Evolutionary conservation across 1,284 basidiomycete genomes (phyloP), one percentile per base, ranked within the genome.

Genomic region (Austroboletus novae-zelandiae): DNA sequence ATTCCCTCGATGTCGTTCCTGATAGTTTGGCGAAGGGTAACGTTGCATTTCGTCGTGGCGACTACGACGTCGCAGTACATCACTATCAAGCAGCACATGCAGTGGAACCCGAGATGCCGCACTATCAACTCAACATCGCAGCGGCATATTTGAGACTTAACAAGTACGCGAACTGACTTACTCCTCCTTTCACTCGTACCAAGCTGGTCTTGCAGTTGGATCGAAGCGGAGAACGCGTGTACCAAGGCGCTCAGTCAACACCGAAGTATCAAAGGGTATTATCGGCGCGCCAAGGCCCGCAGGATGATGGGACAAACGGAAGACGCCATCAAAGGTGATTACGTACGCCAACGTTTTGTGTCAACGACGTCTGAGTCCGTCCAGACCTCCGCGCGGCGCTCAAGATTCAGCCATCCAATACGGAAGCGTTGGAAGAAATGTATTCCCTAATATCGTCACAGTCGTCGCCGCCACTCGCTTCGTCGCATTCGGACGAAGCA

Each of bases 101-200:
- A 9, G 81, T 84, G 43, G 85, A 87, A 60, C 78, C 83, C 9
- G 84, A 86, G 62, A 68, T 87, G 54, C 83, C 84, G 3, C 79
- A 84, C 61, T 87, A 87, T 57, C 80, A 86, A 58, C 75, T 87
- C 35, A 87, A 87, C 58, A 72, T 86, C 17, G 84, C 85, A 3
- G 84, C 84, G 5, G 84, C 84, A 2, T 75, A 85, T 64, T 62
- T 87, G 35, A 87, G 86, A 60, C 66, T 85, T 43, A 69, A 71
- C 62, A 79, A 83, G 84, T 86, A 65, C 48, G 81, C 65, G 20
- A 45, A 51, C 50, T 35, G 50, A 32, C 32, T 18, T 23, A 4
- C 45, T 56, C 48, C 43, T 34, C 40, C 27, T 35, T 36, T 47
- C 47, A 39, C 37, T 53, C 43, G 57, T 50, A 52, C 50, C 58